Conservation (phyloP, 1,284 basidiomycete genomes). For the Cryptococcus sp. region DNA sequence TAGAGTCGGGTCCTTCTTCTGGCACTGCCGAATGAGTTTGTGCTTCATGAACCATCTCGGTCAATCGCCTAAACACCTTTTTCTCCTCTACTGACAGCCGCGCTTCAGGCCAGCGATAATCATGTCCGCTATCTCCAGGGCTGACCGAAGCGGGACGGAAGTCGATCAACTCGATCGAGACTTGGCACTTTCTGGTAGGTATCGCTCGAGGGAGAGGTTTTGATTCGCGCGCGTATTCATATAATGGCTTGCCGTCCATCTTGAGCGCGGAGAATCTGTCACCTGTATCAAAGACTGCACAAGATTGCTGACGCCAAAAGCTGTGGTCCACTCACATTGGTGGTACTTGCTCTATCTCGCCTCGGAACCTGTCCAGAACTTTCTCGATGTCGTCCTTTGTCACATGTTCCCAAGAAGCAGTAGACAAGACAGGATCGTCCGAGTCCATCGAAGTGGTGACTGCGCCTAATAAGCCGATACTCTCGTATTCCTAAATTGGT, state of each 20-base stretch:
- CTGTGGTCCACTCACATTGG: slow-evolving; percentile 70
- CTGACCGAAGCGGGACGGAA: slow-evolving; percentile 49
- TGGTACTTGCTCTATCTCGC: slow-evolving; percentile 84
- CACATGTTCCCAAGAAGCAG: slow-evolving; percentile 80
- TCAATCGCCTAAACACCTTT: slow-evolving; percentile 66
- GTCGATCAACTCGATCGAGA: slow-evolving; percentile 66
- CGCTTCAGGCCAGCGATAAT: slow-evolving; percentile 73
- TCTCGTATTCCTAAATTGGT: slow-evolving; percentile 77
- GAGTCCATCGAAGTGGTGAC: slow-evolving; percentile 95
- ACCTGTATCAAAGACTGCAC: slow-evolving; percentile 53
- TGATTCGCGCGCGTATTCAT: slow-evolving; percentile 92
- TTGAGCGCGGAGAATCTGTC: slow-evolving; percentile 92
- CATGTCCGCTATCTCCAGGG: slow-evolving; percentile 52
- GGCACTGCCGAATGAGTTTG: slow-evolving; percentile 2
- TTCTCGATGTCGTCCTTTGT: slow-evolving; percentile 73
- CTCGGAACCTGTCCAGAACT: slow-evolving; percentile 74
- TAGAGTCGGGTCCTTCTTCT: slow-evolving; percentile 1
- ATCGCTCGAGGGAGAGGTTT: slow-evolving; percentile 91
- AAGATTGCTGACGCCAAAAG: too few species aligned
- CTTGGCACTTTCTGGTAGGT: slow-evolving; percentile 77
- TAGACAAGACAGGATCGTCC: slow-evolving; percentile 73
- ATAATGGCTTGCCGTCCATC: slow-evolving; percentile 94
- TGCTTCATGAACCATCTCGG: slow-evolving; percentile 50
- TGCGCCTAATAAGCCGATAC: slow-evolving; percentile 87
- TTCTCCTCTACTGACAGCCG: slow-evolving; percentile 69